A percentile compares a stretch with the other conserved stretches of the same genome.
phyloP scores from a whole-genome alignment of 305 asterid species.

The Fraxinus baroniana region DNA sequence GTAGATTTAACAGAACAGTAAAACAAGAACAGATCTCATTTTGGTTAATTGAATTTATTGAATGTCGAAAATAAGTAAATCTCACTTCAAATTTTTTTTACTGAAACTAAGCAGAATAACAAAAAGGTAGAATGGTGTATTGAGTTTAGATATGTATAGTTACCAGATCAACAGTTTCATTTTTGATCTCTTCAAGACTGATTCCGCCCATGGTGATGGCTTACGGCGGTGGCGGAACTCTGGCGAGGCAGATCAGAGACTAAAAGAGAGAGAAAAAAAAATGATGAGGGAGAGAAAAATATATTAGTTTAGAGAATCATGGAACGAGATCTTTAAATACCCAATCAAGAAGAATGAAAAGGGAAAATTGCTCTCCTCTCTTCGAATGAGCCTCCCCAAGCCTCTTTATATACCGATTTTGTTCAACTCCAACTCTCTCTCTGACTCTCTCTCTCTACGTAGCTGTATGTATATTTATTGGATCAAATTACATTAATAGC shows the following conservation, averaged over 20 bases:
- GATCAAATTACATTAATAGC: not conserved
- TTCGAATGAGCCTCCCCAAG: not conserved
- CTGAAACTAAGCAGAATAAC: not conserved
- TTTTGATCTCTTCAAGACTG: constrained; percentile 45
- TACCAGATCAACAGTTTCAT: constrained; percentile 58
- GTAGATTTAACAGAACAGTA: not conserved
- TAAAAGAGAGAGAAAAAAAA: not conserved
- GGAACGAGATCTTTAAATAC: not conserved
- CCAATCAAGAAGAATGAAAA: constrained; percentile 4
- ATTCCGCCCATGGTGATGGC: constrained; percentile 31
- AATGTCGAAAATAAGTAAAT: not conserved
- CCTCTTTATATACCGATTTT: constrained; percentile 24
- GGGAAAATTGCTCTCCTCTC: not conserved
- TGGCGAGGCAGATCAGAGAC: not conserved
- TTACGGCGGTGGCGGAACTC: not conserved
- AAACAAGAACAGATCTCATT: not conserved
- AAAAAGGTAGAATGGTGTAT: not conserved
- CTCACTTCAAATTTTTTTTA: not conserved
- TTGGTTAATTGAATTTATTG: not conserved
- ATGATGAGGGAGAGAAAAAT: not conserved
- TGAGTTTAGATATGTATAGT: not conserved
- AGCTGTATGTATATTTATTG: not conserved
- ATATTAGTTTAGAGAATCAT: constrained; percentile 18
- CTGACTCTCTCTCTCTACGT: not conserved
- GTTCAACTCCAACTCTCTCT: not conserved